Percentiles rank a stretch among this genome's conserved stretches.
Evolutionary conservation across 2,329 filamentous ascomycete species (phyloP).

Genomic region (Colletotrichum nymphaeae): DNA sequence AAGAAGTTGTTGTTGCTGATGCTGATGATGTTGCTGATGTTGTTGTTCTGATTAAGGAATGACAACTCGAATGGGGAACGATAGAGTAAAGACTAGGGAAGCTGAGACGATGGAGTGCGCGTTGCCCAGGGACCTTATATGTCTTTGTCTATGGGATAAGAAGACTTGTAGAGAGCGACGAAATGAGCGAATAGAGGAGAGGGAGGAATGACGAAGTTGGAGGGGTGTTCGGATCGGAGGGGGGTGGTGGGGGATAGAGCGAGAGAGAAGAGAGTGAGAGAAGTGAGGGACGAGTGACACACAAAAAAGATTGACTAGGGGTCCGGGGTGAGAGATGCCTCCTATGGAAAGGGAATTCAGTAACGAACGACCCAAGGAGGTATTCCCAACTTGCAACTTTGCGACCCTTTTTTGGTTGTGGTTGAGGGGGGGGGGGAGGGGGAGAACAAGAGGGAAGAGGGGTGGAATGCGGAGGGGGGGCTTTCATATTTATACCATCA

Average conservation of each 20-base stretch:
- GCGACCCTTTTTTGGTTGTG: slow-evolving; percentile 66
- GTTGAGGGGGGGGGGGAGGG: slow-evolving; percentile 57
- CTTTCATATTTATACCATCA: slow-evolving; percentile 46
- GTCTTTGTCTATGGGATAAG: slow-evolving; percentile 31
- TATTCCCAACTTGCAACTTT: slow-evolving; percentile 63
- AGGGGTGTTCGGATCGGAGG: slow-evolving; percentile 29
- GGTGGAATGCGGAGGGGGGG: slow-evolving; percentile 41
- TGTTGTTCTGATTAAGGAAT: slow-evolving; percentile 24
- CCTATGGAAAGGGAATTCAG: slow-evolving; percentile 44
- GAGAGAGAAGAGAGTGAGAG: slow-evolving; percentile 48
- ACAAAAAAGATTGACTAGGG: slow-evolving; percentile 60
- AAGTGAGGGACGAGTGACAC: slow-evolving; percentile 49
- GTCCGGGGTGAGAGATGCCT: slow-evolving; percentile 65
- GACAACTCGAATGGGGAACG: slow-evolving; percentile 38
- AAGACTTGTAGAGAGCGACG: slow-evolving; percentile 60
- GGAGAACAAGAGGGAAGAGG: slow-evolving; percentile 52
- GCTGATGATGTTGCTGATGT: slow-evolving; percentile 7
- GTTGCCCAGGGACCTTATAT: slow-evolving; percentile 32
- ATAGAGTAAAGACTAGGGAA: slow-evolving; percentile 47
- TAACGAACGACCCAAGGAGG: slow-evolving; percentile 63
- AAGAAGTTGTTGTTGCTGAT: slow-evolving; percentile 14
- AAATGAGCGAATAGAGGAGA: slow-evolving; percentile 55
- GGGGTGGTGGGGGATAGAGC: slow-evolving; percentile 46
- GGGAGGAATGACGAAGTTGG: slow-evolving; percentile 43
- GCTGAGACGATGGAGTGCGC: slow-evolving; percentile 42